Evolutionary conservation across 2,329 filamentous ascomycete genomes (phyloP).

Genomic region (Botrytis aclada): DNA sequence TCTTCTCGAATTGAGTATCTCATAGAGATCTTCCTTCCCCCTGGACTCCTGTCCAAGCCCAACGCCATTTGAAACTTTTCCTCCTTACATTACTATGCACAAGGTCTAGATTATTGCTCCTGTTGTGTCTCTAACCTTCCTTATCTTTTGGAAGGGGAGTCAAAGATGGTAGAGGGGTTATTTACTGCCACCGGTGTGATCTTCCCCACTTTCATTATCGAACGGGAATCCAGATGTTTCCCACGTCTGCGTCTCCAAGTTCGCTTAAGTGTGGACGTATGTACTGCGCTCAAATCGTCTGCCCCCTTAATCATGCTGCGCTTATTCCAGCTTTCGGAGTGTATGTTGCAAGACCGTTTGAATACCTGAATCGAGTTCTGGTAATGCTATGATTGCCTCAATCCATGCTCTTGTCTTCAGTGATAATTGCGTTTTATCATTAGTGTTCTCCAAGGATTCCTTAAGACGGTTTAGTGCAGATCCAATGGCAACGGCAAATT

Average conservation of each 20-base stretch:
- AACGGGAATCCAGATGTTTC: background rate
- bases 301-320: background rate
- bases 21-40: background rate
- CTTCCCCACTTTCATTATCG: background rate
- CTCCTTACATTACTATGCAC: constrained; percentile 5
- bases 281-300: background rate
- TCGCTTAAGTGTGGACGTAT: background rate
- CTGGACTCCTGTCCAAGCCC: background rate
- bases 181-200: background rate
- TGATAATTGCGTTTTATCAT: constrained; percentile 46
- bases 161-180: background rate
- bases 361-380: constrained; percentile 55
- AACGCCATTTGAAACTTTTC: background rate
- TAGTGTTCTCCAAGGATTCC: constrained; percentile 44
- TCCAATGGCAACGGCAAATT: constrained; percentile 71
- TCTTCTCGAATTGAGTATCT: background rate
- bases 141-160: background rate
- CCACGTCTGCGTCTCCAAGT: background rate
- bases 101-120: background rate
- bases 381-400: constrained; percentile 47
- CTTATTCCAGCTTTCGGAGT: constrained; percentile 31
- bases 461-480: constrained; percentile 62
- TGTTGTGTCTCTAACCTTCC: background rate
- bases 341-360: constrained; percentile 53
- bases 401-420: constrained; percentile 55